phyloP scores from a whole-genome alignment of 192 early-diverging fungal species.

The Backusella westeae region DNA sequence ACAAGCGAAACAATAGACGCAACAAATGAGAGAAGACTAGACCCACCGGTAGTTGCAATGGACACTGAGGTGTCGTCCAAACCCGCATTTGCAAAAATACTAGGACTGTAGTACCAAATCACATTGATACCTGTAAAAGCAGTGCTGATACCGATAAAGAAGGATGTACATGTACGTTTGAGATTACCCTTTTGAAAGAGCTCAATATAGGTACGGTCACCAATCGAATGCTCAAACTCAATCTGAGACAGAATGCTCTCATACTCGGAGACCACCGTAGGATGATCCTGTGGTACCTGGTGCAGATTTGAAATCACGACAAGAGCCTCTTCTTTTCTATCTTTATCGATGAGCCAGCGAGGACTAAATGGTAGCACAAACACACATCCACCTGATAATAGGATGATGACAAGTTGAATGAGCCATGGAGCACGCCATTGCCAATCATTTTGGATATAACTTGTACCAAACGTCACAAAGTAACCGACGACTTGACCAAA shows the following conservation, averaged over 20 bases:
- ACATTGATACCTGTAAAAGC: slow-evolving; percentile 30
- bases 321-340: slow-evolving; percentile 67
- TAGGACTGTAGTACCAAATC: slow-evolving; percentile 38
- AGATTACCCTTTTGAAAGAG: slow-evolving; percentile 55
- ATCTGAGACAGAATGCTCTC: slow-evolving; percentile 67
- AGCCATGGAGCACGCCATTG: slow-evolving; percentile 81
- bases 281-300: slow-evolving; percentile 47
- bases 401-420: slow-evolving; percentile 75
- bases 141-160: slow-evolving; percentile 45
- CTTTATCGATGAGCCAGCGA: slow-evolving; percentile 78
- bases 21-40: slow-evolving; percentile 20
- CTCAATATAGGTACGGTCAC: slow-evolving; percentile 58
- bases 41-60: slow-evolving; percentile 33
- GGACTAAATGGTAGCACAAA: slow-evolving; percentile 79
- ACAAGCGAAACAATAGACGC: slow-evolving; percentile 40
- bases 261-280: slow-evolving; percentile 58
- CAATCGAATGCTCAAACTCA: slow-evolving; percentile 59
- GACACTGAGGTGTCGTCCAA: slow-evolving; percentile 16
- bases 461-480: slow-evolving; percentile 43
- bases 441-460: slow-evolving; percentile 38
- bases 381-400: slow-evolving; percentile 43
- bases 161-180: slow-evolving; percentile 60
- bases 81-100: slow-evolving; percentile 33
- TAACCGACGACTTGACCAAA: slow-evolving; percentile 73
- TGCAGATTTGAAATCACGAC: slow-evolving; percentile 66